These are phyloP conservation scores for Dendrostoma leiphaemia DNA, from an alignment of 2,329 filamentous ascomycete genomes.

Conservation along the genomic window DNA sequence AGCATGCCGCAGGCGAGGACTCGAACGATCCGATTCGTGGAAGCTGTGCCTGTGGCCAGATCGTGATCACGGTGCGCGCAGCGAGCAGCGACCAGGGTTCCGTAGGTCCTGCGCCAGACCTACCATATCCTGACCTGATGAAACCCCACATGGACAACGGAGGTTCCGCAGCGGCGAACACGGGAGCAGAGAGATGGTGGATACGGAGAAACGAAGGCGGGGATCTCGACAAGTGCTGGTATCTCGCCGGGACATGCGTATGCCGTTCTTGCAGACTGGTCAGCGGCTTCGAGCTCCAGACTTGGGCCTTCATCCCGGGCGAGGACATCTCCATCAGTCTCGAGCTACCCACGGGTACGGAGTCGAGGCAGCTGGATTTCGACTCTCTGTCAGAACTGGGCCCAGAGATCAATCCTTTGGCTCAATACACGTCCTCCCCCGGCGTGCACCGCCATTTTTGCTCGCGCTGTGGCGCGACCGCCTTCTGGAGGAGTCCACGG, in stretches of 20 bases:
- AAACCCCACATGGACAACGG: conserved; percentile 37
- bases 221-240: conserved; percentile 41
- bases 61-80: conserved; percentile 37
- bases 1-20: too few relatives aligned
- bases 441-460: conserved; percentile 62
- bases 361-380: conserved; percentile 32
- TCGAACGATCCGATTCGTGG: too few relatives aligned
- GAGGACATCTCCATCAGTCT: conserved; percentile 50
- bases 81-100: conserved; percentile 38
- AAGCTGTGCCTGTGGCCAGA: background rate
- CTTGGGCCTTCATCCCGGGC: conserved; percentile 65
- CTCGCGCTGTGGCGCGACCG: conserved; percentile 57
- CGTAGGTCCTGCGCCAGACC: conserved; percentile 30
- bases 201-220: conserved; percentile 42
- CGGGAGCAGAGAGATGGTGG: conserved; percentile 57
- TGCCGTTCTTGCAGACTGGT: conserved; percentile 61
- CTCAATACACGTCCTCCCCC: conserved; percentile 49
- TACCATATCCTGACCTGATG: conserved; percentile 53
- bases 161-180: conserved; percentile 36
- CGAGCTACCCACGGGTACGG: conserved; percentile 25
- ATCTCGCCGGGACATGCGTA: conserved; percentile 58
- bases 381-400: conserved; percentile 19
- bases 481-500: conserved; percentile 58
- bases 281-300: conserved; percentile 61
- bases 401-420: conserved; percentile 36